These are phyloP conservation scores for Russula foetens DNA, from an alignment of 768 basidiomycete genomes.

Conservation along the genomic window DNA sequence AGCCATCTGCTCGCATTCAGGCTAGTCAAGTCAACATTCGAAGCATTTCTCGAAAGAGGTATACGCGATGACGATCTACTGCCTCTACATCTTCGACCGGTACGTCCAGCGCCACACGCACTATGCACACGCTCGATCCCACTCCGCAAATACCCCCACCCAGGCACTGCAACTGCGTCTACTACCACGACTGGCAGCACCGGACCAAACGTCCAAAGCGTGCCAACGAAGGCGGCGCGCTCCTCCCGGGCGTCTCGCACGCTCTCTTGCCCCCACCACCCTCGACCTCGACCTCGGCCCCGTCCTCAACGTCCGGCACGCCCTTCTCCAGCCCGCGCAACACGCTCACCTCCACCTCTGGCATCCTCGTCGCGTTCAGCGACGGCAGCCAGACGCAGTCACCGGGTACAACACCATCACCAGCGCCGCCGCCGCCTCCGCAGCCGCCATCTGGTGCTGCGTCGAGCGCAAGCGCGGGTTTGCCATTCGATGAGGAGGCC, in stretches of 20 bases:
- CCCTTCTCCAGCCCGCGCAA: conserved; percentile 51
- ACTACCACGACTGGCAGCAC: conserved; percentile 89
- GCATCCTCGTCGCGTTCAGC: conserved; percentile 57
- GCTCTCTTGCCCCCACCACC: conserved; percentile 37
- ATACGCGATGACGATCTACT: conserved; percentile 65
- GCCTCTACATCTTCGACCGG: conserved; percentile 93
- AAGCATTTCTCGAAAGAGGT: not conserved
- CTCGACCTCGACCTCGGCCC: conserved; percentile 13
- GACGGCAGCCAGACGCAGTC: conserved; percentile 20
- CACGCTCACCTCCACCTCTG: conserved; percentile 55
- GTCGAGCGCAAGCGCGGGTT: conserved; percentile 31
- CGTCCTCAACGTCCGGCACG: conserved; percentile 29
- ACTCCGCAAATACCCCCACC: no score
- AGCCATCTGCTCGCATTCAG: not conserved
- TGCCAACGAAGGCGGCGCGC: conserved; percentile 57
- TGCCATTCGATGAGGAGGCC: conserved; percentile 94
- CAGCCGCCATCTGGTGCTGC: not conserved
- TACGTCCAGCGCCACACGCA: conserved; percentile 26
- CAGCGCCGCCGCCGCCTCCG: no score
- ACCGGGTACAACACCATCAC: no score
- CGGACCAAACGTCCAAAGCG: conserved; percentile 65
- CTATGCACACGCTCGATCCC: not conserved
- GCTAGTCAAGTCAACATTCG: no score
- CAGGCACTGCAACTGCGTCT: conserved; percentile 87
- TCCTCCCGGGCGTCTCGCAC: conserved; percentile 75